Percentiles rank a stretch among this genome's conserved stretches.
Conservation (phyloP, 768 basidiomycete species). For the Mrakia hoshinonis region DNA sequence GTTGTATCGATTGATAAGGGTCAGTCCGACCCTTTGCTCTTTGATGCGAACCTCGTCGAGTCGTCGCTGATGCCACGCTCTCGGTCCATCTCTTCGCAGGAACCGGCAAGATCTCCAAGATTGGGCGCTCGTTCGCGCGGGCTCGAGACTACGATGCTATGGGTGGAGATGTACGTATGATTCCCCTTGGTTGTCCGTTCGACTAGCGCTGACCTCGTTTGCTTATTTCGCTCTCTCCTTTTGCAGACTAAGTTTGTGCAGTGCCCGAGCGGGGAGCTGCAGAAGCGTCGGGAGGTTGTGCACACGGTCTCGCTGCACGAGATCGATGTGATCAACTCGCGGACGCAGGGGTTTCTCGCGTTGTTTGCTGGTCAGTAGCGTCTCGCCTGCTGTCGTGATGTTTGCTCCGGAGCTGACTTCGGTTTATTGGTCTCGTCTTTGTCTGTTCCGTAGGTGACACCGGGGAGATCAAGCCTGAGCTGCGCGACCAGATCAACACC, state of each 20-base stretch:
- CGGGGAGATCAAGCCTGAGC: constrained; percentile 95
- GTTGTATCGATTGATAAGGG: constrained; percentile 96
- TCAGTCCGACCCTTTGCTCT: constrained; percentile 35
- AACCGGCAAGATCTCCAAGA: constrained; percentile 88
- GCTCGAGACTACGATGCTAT: constrained; percentile 98
- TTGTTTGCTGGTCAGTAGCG: constrained; percentile 46
- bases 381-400: neutral
- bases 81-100: neutral
- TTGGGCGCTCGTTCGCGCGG: constrained; percentile 91
- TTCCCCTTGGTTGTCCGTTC: neutral
- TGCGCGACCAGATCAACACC: constrained; percentile 90
- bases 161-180: constrained; percentile 80
- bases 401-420: neutral
- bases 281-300: constrained; percentile 92
- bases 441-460: constrained; percentile 70
- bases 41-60: neutral
- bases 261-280: constrained; percentile 95
- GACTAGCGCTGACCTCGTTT: neutral
- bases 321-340: constrained; percentile 97
- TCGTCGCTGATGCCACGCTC: neutral
- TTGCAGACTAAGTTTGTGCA: constrained; percentile 91
- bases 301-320: constrained; percentile 97
- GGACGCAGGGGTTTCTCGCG: constrained; percentile 96
- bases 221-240: neutral
- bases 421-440: too few species aligned